Evolutionary conservation across 1,139 yeast genomes (phyloP).

Genomic region (Starmera stellimalicola): DNA sequence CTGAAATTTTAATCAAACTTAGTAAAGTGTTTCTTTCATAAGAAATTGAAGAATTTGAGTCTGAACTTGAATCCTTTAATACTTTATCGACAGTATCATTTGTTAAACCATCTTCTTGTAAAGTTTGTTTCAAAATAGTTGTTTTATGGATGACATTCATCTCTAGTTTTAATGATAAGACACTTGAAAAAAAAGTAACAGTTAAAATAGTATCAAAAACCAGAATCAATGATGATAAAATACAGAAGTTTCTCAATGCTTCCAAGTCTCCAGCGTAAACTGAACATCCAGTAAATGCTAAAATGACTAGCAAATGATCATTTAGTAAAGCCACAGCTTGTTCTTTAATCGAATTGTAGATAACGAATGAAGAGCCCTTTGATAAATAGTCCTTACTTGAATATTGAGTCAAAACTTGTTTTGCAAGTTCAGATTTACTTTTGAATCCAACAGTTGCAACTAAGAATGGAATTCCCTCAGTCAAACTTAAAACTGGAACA

Average conservation of each 20-base stretch:
- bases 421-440: conserved; percentile 71
- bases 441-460: conserved; percentile 92
- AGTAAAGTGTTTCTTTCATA: conserved; percentile 32
- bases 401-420: conserved; percentile 43
- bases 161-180: conserved; percentile 82
- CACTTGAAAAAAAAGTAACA: conserved; percentile 78
- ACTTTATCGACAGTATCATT: conserved; percentile 65
- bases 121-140: conserved; percentile 66
- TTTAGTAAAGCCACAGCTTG: conserved; percentile 66
- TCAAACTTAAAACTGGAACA: conserved; percentile 66
- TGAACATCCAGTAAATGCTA: conserved; percentile 60
- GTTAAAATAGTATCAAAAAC: conserved; percentile 67
- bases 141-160: conserved; percentile 83
- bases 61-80: conserved; percentile 32
- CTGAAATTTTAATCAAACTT: conserved; percentile 52
- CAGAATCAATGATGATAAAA: conserved; percentile 65
- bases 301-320: conserved; percentile 70
- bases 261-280: conserved; percentile 61
- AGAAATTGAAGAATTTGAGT: conserved; percentile 23
- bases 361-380: conserved; percentile 28
- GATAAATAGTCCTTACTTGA: conserved; percentile 23
- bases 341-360: conserved; percentile 50
- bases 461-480: conserved; percentile 91
- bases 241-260: conserved; percentile 80
- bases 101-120: conserved; percentile 91